phyloP scores from a whole-genome alignment of 75 land plant genomes.

The Isoetes taiwanensis region DNA sequence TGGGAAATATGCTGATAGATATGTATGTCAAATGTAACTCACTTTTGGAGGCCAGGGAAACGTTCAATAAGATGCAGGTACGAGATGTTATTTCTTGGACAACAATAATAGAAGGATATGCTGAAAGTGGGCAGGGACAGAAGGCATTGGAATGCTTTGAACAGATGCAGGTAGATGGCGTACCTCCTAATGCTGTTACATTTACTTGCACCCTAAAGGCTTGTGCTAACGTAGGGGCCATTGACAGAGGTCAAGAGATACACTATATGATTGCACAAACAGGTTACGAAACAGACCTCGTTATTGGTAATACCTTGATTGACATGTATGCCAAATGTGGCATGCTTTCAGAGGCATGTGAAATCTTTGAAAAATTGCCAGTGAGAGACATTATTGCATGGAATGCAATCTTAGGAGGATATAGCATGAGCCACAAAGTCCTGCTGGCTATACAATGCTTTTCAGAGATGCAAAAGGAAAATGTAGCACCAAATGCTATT shows the following conservation, averaged over 20 bases:
- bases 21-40: neutral
- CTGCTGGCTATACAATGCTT: neutral
- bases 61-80: neutral
- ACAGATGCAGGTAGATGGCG: neutral
- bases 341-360: neutral
- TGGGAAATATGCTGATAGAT: no score
- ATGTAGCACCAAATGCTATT: neutral
- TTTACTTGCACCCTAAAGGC: neutral
- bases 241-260: neutral
- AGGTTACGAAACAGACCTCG: neutral
- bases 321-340: conserved; percentile 3
- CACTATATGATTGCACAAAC: neutral
- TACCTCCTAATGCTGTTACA: neutral
- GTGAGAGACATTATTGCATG: neutral
- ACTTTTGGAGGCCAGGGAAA: neutral
- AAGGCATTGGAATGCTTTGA: neutral
- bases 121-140: neutral
- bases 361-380: neutral
- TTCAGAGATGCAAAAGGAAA: neutral
- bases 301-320: conserved; percentile 5
- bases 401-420: neutral
- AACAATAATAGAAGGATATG: neutral
- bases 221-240: neutral
- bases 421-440: no score
- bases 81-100: neutral